A percentile compares a stretch with the other conserved stretches of the same genome.
Conservation (phyloP, 176 grass and related monocot species). For the Phragmites australis region DNA sequence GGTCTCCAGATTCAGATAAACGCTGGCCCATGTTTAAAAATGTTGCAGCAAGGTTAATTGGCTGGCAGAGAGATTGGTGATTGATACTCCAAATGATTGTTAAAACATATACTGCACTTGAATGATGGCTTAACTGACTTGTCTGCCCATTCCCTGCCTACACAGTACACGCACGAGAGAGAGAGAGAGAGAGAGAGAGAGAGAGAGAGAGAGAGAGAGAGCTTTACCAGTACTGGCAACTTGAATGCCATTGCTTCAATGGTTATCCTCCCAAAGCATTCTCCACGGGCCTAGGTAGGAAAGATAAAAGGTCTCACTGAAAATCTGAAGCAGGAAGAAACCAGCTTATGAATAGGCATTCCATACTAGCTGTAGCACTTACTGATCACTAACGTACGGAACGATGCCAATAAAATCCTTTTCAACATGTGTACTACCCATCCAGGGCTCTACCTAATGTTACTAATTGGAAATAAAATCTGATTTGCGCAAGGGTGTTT, state of each 20-base stretch:
- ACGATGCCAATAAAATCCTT: background rate
- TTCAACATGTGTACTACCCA: background rate
- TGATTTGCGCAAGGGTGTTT: background rate
- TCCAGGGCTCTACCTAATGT: background rate
- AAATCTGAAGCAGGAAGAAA: conserved; percentile 15
- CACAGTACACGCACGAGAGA: background rate
- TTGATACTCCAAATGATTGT: background rate
- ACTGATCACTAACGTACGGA: background rate
- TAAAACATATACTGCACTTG: background rate
- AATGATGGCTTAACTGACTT: background rate
- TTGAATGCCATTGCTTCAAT: conserved; percentile 98
- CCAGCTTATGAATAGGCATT: background rate
- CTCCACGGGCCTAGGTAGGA: conserved; percentile 71
- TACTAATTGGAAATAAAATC: background rate
- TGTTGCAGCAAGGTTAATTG: conserved; percentile 10
- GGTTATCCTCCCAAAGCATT: conserved; percentile 98
- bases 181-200: too few relatives aligned
- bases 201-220: background rate
- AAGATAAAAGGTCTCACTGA: background rate
- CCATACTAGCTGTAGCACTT: background rate
- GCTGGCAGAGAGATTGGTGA: background rate
- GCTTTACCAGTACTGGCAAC: conserved; percentile 78
- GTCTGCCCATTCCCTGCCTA: background rate
- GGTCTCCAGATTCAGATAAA: conserved; percentile 24
- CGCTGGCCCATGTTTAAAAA: conserved; percentile 26